These are phyloP conservation scores for Coprinopsis strossmayeri DNA, from an alignment of 768 basidiomycete genomes.

Conservation along the genomic window DNA sequence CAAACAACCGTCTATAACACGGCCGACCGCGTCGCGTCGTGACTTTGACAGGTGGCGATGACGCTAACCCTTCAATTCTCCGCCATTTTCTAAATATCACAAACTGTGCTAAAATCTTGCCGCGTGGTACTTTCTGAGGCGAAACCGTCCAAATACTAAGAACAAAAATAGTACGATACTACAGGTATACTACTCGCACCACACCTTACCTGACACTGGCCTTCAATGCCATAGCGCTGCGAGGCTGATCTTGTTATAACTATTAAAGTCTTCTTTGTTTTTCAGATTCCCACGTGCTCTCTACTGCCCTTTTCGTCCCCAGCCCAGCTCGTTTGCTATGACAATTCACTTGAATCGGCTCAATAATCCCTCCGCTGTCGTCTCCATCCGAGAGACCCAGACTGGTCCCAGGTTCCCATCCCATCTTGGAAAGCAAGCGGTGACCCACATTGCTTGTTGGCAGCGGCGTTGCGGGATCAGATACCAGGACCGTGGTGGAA, in stretches of 20 bases:
- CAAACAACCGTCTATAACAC: constrained; percentile 13
- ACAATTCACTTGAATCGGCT: constrained; percentile 46
- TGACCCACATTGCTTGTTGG: constrained; percentile 60
- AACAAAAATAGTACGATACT: too few relatives aligned
- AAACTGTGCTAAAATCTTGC: constrained; percentile 13
- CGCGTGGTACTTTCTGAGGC: too few relatives aligned
- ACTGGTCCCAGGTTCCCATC: constrained; percentile 65
- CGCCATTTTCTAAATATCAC: too few relatives aligned
- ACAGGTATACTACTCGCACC: too few relatives aligned
- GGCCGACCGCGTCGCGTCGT: constrained; percentile 2
- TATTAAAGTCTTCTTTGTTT: constrained; percentile 40
- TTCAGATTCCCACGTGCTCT: constrained; percentile 34
- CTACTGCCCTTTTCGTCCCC: constrained; percentile 30
- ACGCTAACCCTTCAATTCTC: too few relatives aligned
- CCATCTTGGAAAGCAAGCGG: constrained; percentile 62
- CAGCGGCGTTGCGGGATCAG: constrained; percentile 43
- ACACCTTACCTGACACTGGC: too few relatives aligned
- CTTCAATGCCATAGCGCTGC: too few relatives aligned
- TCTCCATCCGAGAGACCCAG: constrained; percentile 32
- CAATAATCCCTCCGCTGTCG: constrained; percentile 37
- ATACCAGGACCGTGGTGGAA: constrained; percentile 18
- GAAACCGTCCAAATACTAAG: too few relatives aligned
- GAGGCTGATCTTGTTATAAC: too few relatives aligned
- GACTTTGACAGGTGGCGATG: not conserved
- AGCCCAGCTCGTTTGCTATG: constrained; percentile 47